These are phyloP conservation scores for Toxoplasma gondii DNA, from an alignment of 169 alveolate species.

Conservation along the genomic window DNA sequence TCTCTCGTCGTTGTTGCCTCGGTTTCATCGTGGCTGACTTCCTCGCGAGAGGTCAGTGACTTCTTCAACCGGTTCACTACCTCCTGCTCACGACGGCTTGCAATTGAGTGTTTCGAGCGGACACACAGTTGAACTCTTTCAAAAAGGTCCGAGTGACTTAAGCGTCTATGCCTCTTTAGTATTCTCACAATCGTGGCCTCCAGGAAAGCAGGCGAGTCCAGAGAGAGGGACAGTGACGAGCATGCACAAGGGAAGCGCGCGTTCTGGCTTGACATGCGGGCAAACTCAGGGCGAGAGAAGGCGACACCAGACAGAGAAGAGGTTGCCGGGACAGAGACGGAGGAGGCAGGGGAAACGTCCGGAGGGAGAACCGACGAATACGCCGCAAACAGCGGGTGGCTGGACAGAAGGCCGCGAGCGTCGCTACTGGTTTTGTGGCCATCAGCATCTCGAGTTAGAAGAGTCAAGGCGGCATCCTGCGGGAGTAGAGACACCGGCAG, in stretches of 20 bases:
- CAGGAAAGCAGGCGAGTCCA: background rate
- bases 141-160: background rate
- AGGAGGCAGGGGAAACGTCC: background rate
- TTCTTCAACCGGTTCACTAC: too few species aligned
- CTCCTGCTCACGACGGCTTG: too few species aligned
- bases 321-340: background rate
- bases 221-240: background rate
- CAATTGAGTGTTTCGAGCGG: too few species aligned
- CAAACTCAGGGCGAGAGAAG: too few species aligned
- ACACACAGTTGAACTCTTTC: background rate
- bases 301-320: too few species aligned
- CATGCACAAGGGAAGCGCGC: background rate
- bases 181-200: conserved; percentile 14
- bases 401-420: background rate
- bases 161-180: background rate
- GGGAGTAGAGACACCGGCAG: too few species aligned
- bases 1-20: too few species aligned
- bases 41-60: too few species aligned
- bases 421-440: too few species aligned
- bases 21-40: too few species aligned
- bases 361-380: background rate
- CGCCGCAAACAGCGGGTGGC: background rate
- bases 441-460: background rate
- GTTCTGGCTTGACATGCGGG: background rate
- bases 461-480: background rate